These are phyloP conservation scores for Pseudocercospora musae DNA, from an alignment of 2,329 filamentous ascomycete species.

Conservation along the genomic window DNA sequence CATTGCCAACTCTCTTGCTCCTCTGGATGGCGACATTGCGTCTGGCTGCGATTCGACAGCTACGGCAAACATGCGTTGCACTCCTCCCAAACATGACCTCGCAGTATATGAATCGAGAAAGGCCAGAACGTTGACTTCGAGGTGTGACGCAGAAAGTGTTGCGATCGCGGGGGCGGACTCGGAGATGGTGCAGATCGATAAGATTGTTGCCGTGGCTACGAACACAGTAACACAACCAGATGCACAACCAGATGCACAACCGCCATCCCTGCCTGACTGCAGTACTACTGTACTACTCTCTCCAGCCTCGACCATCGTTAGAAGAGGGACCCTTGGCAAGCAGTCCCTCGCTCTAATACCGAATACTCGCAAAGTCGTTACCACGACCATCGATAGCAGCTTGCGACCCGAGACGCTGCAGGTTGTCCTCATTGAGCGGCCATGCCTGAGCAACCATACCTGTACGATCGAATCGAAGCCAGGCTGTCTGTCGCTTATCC, in stretches of 20 bases:
- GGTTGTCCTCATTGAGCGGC: neutral
- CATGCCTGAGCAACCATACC: slow-evolving; percentile 58
- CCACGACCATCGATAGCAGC: neutral
- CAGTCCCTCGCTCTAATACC: neutral
- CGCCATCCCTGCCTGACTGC: neutral
- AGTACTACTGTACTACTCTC: neutral
- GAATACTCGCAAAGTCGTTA: neutral
- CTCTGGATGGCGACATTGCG: slow-evolving; percentile 20
- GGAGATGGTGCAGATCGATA: neutral
- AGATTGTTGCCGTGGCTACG: slow-evolving; percentile 1
- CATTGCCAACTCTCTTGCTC: neutral
- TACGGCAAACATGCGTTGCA: slow-evolving; percentile 20
- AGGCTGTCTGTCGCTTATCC: slow-evolving; percentile 53
- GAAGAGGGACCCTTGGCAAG: neutral
- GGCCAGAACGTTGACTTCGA: too few relatives aligned
- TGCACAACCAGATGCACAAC: too few relatives aligned
- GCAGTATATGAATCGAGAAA: slow-evolving; percentile 5
- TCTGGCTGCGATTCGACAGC: slow-evolving; percentile 16
- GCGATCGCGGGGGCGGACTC: neutral
- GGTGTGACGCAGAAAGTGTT: neutral
- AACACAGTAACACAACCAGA: too few relatives aligned
- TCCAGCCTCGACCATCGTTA: neutral
- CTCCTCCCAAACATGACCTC: slow-evolving; percentile 15
- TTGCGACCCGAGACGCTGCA: neutral
- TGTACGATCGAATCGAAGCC: slow-evolving; percentile 58